These are phyloP conservation scores for Anisogramma anomala DNA, from an alignment of 2,329 filamentous ascomycete genomes.

Conservation along the genomic window DNA sequence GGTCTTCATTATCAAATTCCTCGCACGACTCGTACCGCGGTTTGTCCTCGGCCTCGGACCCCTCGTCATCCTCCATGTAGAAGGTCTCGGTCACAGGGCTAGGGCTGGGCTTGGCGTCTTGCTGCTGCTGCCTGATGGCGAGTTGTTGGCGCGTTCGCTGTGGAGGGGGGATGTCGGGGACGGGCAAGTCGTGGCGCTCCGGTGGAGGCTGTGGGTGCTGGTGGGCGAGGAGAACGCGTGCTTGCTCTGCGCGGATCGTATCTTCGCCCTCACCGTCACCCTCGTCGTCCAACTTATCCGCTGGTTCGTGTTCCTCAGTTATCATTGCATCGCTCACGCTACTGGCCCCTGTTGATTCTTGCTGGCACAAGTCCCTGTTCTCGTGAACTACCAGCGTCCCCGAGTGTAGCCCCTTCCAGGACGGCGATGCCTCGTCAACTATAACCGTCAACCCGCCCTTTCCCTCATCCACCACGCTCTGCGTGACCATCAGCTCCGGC, in stretches of 20 bases:
- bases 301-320: not conserved
- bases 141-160: not conserved
- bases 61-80: slow-evolving; percentile 13
- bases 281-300: slow-evolving; percentile 3
- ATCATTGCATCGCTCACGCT: slow-evolving; percentile 1
- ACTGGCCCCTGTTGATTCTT: slow-evolving; percentile 6
- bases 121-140: not conserved
- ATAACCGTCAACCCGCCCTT: not conserved
- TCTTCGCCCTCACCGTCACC: slow-evolving; percentile 7
- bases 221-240: slow-evolving; percentile 7
- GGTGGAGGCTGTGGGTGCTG: not conserved
- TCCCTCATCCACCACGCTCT: not conserved
- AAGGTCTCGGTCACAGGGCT: slow-evolving; percentile 13
- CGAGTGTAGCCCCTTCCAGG: not conserved
- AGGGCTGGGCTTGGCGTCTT: not conserved
- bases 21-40: slow-evolving; percentile 11
- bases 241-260: slow-evolving; percentile 10
- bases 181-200: not conserved
- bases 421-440: not conserved
- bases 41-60: slow-evolving; percentile 9
- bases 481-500: slow-evolving; percentile 5
- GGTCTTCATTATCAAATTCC: slow-evolving; percentile 7
- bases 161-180: not conserved
- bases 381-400: not conserved
- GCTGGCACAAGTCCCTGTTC: slow-evolving; percentile 8